Percentiles rank a stretch among this genome's conserved stretches.
Evolutionary conservation across 108 stramenopile species (phyloP).

Genomic region (Nitzschia sp.): DNA sequence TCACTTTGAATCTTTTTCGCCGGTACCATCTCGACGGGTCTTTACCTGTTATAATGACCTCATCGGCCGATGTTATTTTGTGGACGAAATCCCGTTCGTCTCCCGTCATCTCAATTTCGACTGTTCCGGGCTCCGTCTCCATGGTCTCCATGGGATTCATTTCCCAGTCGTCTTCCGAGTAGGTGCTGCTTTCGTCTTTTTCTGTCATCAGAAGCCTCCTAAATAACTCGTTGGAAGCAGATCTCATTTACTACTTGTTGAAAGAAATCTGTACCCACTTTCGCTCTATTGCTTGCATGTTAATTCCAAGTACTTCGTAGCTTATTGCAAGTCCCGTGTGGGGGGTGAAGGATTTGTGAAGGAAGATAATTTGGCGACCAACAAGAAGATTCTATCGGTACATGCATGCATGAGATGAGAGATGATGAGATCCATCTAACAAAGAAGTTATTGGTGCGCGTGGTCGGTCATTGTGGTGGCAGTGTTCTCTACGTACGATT

Average conservation of each 20-base stretch:
- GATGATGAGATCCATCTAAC: too few species aligned
- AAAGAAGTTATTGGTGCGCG: too few species aligned
- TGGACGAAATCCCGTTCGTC: neutral
- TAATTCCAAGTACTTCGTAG: too few species aligned
- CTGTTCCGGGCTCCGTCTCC: neutral
- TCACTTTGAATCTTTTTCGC: neutral
- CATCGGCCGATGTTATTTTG: neutral
- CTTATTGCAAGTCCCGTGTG: too few species aligned
- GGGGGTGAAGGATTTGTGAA: too few species aligned
- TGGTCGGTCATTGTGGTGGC: too few species aligned
- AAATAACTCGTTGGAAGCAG: neutral
- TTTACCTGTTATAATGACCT: neutral
- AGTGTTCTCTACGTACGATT: too few species aligned
- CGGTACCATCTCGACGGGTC: neutral
- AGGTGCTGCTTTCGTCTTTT: neutral
- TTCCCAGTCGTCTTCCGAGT: too few species aligned
- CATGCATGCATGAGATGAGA: too few species aligned
- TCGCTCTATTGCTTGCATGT: too few species aligned
- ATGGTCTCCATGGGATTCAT: neutral
- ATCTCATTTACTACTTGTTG: neutral
- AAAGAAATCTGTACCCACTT: neutral
- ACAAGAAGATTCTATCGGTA: too few species aligned
- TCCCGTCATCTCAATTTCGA: neutral
- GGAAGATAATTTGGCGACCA: too few species aligned
- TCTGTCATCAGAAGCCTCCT: neutral